Evolutionary conservation across 352 stramenopile species (phyloP), one percentile per base, ranked within the genome.

Genomic region (Pythium pyrilobum): DNA sequence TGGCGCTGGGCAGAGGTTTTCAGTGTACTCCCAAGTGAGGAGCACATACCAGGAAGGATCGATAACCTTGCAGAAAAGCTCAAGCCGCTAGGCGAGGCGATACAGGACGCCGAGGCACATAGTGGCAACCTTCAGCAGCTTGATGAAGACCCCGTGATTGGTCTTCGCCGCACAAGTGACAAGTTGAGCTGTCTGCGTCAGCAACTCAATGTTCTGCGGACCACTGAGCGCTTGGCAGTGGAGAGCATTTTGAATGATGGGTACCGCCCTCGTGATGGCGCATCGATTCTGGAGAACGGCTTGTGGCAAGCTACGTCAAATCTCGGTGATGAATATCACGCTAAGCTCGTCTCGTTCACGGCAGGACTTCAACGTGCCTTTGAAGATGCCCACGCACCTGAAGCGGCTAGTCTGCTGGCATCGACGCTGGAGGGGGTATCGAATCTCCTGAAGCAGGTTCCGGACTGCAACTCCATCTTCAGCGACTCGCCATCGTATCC

Each of bases 391-490:
- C 58, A 66, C 25, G 9, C 32, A 18, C 7, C 5, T 37, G 16
- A 54, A 12, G 13, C 45, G 8, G 25, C 13, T 12, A 10, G 2
- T 1, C 8, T 55, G 13, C 9, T 66, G 23, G 16, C 38, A 5
- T 45, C 21, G 13, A 44, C 23, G 16, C 59, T 80, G 13, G 37
- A 52, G 2, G 65, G 84, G 58, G 37, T 86, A 13, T 32, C 62
- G 4, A 18, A 21, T 4, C 37, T 78, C 4, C 36, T 89, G 16
- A 69, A 71, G 18, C 73, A 87, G 45, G 50, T 92, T 11, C 77
- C 79, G 1, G 79, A 89, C 38, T 89, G 77, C 41, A 56, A 74
- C 16, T 66, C 72, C 21, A 49, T 86, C 18, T 85, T 89, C 53
- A 50, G 59, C 24, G 67, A 49, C 2, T 84, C 69, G 21, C 69